Evolutionary conservation across 2,329 filamentous ascomycete genomes (phyloP), one percentile per base, ranked within the genome.

Genomic region (Colletotrichum siamense): DNA sequence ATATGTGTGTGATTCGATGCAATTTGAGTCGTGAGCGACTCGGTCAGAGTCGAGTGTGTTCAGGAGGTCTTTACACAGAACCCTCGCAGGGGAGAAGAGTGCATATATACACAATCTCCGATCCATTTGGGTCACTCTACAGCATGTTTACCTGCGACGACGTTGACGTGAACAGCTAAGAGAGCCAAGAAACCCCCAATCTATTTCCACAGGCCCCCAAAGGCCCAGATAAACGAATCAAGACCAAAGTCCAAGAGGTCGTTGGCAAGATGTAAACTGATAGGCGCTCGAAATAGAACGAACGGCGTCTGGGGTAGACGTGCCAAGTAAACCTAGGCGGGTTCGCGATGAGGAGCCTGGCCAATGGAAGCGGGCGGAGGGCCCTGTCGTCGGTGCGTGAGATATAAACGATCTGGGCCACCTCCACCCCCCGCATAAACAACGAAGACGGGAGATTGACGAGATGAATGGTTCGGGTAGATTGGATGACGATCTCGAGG

Each of bases 91-190:
- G 73, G 66, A 39, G 34, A 52, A 39, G 30, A 15, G 36, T 61
- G 69, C 73, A 72, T 62, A 72, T 76, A 69, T 76, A 75, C n/a
- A 64, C 59, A 73, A 76, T 73, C 18, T 76, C 73, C 28, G 18
- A 22, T 39, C 5, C 15, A n/a, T 22, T 9, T 68, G 36, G 63
- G 36, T 8, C 26, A 57, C 52, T n/a, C 16, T 44, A 39, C 8
- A 7, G 15, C 4, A 16, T 15, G 16, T 75, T 10, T 68, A 73
- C 55, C 26, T 66, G 73, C 55, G 52, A 59, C 61, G 34, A 15
- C 24, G 49, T 22, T 44, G 55, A 39, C 61, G 66, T 57, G 8
- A n/a, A 68, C 16, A n/a, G 24, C 26, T 8, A 28, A 13, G 15
- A 30, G 13, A 63, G 69, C 39, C 73, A 67, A 63, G 69, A 22